phyloP scores from a whole-genome alignment of 1,284 basidiomycete genomes.

The Ceraceosorus guamensis region DNA sequence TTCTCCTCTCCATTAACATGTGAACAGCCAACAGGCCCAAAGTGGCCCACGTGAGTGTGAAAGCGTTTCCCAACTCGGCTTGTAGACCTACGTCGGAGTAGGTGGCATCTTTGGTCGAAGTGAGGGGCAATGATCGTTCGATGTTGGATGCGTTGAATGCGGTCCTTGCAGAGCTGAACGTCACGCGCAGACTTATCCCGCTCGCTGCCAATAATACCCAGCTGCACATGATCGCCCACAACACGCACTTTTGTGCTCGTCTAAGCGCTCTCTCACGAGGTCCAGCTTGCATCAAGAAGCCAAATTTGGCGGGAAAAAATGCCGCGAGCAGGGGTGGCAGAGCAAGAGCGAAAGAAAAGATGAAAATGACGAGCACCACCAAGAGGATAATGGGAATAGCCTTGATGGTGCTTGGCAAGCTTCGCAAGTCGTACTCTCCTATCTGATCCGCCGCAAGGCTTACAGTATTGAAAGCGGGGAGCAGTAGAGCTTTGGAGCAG shows the following conservation, averaged over 20 bases:
- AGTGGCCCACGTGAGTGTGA: slow-evolving; percentile 1
- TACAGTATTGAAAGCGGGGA: not conserved
- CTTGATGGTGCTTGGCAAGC: not conserved
- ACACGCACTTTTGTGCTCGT: not conserved
- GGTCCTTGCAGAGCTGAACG: not conserved
- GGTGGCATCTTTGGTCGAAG: not conserved
- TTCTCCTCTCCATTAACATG: not conserved
- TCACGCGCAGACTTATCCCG: not conserved
- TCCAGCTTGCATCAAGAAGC: not conserved
- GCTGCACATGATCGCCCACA: not conserved
- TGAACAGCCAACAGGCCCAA: not conserved
- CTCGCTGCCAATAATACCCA: not conserved
- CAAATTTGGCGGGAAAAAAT: not conserved
- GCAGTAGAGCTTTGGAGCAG: slow-evolving; percentile 2
- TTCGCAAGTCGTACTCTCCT: not conserved
- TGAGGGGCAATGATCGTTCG: not conserved
- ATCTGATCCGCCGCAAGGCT: not conserved
- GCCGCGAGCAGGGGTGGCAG: not conserved
- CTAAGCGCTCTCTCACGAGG: not conserved
- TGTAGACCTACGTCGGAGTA: not conserved
- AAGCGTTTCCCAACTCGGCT: not conserved
- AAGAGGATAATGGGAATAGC: not conserved
- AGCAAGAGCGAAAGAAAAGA: not conserved
- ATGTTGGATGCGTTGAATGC: slow-evolving; percentile 8
- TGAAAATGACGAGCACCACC: not conserved